These are phyloP conservation scores for Kwoniella mangroviensis DNA, from an alignment of 768 basidiomycete genomes.

Conservation along the genomic window DNA sequence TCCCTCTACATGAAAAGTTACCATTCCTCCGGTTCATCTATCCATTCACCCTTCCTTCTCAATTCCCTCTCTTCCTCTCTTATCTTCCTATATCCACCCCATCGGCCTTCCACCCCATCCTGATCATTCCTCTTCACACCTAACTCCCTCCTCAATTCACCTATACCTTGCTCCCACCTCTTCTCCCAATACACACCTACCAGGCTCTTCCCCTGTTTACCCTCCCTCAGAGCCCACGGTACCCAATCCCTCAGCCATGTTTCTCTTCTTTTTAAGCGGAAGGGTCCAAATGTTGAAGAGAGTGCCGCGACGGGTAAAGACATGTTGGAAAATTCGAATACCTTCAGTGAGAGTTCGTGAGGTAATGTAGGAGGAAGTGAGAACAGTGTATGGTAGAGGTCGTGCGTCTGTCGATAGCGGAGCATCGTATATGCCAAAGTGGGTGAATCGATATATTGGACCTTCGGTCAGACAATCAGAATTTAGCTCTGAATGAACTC, in stretches of 20 bases:
- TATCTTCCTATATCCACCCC: conserved; percentile 70
- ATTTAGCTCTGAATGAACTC: too few relatives aligned
- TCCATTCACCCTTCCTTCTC: conserved; percentile 54
- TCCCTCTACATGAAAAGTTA: conserved; percentile 7
- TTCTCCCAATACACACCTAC: conserved; percentile 96
- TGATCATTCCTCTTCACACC: conserved; percentile 63
- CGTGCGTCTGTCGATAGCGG: conserved; percentile 96
- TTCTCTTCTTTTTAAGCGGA: conserved; percentile 69
- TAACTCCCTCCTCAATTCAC: conserved; percentile 80
- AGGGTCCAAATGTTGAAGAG: conserved; percentile 76
- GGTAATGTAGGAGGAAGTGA: conserved; percentile 86
- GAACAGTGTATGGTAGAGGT: conserved; percentile 92
- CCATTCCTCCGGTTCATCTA: conserved; percentile 55
- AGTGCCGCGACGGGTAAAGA: conserved; percentile 85
- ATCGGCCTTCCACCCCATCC: conserved; percentile 73
- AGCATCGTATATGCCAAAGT: conserved; percentile 98
- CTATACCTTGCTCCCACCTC: conserved; percentile 81
- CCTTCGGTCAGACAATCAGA: conserved; percentile 61
- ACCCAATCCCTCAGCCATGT: conserved; percentile 79
- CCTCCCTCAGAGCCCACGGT: conserved; percentile 89
- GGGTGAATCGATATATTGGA: conserved; percentile 90
- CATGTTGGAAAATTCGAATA: conserved; percentile 90
- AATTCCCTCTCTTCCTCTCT: conserved; percentile 67
- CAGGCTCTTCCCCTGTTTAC: conserved; percentile 72
- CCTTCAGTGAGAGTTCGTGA: conserved; percentile 91